These are phyloP conservation scores for Fraxinus greggii DNA, from an alignment of 305 asterid species.

Conservation along the genomic window DNA sequence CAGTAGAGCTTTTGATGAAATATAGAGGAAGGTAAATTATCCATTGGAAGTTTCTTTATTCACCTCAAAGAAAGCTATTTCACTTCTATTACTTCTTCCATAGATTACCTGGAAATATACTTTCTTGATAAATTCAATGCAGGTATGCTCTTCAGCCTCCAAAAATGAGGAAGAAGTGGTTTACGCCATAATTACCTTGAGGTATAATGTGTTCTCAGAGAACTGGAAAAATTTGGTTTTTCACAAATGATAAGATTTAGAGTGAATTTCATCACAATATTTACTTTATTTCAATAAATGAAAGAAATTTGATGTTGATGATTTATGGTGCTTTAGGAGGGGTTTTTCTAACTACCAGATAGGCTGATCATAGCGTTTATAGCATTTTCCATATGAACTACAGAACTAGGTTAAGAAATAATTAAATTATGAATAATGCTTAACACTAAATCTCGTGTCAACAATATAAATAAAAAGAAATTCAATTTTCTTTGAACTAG, in stretches of 20 bases:
- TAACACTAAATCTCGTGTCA: neutral
- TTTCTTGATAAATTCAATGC: neutral
- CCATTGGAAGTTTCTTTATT: neutral
- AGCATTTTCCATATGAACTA: neutral
- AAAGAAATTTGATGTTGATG: neutral
- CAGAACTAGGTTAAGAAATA: neutral
- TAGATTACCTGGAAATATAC: neutral
- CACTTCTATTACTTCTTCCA: neutral
- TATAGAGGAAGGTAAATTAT: neutral
- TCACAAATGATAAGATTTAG: neutral
- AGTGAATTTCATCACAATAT: conserved; percentile 1
- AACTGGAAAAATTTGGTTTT: neutral
- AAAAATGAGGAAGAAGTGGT: neutral
- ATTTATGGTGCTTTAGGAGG: neutral
- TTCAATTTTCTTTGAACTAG: neutral
- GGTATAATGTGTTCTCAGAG: neutral
- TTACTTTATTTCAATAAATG: neutral
- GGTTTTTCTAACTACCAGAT: neutral
- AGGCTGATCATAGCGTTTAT: neutral
- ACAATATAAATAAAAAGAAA: neutral
- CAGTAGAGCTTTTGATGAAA: neutral
- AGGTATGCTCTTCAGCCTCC: neutral
- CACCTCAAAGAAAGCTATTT: neutral
- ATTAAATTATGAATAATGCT: neutral
- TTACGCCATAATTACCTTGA: conserved; percentile 4